These are phyloP conservation scores for Russula abietina DNA, from an alignment of 768 basidiomycete species.

Conservation along the genomic window DNA sequence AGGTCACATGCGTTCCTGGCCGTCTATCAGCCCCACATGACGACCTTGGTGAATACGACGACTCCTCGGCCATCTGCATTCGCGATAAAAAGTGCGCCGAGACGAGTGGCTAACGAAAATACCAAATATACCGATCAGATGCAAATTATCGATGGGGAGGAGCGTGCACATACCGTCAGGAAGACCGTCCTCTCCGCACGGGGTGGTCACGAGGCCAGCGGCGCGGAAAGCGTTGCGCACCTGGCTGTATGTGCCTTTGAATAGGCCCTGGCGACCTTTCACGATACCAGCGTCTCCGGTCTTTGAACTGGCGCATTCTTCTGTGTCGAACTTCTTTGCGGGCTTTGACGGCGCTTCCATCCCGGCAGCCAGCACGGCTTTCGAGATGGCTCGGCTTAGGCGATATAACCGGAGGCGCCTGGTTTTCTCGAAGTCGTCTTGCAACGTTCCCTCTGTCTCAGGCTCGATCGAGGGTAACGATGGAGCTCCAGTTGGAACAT, in stretches of 20 bases:
- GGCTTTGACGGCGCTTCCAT: conserved; percentile 22
- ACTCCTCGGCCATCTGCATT: conserved; percentile 21
- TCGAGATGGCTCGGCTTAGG: conserved; percentile 24
- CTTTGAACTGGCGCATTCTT: conserved; percentile 4
- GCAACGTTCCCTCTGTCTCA: not conserved
- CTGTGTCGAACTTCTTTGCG: conserved; percentile 14
- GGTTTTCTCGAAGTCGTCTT: conserved; percentile 15
- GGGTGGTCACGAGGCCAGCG: conserved; percentile 24
- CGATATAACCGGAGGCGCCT: conserved; percentile 16
- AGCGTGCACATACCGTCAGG: conserved; percentile 21
- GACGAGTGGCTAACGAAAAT: conserved; percentile 18
- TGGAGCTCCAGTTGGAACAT: conserved; percentile 6
- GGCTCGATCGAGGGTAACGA: conserved; percentile 1
- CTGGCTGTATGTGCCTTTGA: conserved; percentile 26
- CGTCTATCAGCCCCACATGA: conserved; percentile 23
- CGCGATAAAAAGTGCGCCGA: conserved; percentile 26
- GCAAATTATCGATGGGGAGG: not conserved
- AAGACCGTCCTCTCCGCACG: conserved; percentile 23
- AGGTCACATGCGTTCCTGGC: not conserved
- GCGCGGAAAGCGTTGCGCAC: conserved; percentile 24
- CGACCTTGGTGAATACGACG: conserved; percentile 25
- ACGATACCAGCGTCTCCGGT: not conserved
- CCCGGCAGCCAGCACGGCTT: conserved; percentile 25
- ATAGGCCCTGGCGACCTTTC: conserved; percentile 17
- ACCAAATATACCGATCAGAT: not conserved